Conservation (phyloP, 2,329 filamentous ascomycete species). For the Calonectria honghensis region DNA sequence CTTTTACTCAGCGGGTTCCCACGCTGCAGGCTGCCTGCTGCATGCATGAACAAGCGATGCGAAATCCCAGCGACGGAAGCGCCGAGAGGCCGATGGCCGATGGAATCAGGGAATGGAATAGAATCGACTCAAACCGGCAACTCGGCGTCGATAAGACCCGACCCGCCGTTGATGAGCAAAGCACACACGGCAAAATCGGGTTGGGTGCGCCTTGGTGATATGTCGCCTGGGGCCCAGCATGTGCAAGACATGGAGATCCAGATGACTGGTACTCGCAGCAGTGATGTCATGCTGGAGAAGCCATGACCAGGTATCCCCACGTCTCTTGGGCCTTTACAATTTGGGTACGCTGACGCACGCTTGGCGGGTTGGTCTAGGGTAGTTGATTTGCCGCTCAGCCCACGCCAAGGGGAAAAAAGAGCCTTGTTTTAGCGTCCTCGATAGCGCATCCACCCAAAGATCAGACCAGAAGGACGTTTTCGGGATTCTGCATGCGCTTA, state of each 20-base stretch:
- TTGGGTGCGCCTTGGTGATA: neutral
- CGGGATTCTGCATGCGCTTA: slow-evolving; percentile 13
- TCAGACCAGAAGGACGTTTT: slow-evolving; percentile 31
- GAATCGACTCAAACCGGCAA: neutral
- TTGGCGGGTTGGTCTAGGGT: slow-evolving; percentile 16
- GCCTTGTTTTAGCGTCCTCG: slow-evolving; percentile 1
- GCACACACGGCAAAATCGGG: slow-evolving; percentile 13
- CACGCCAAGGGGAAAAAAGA: slow-evolving; percentile 2
- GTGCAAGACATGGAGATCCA: slow-evolving; percentile 28
- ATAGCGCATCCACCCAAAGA: slow-evolving; percentile 31
- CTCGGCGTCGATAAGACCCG: neutral
- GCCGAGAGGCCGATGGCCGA: slow-evolving; percentile 8
- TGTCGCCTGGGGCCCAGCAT: neutral
- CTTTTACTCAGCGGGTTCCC: slow-evolving; percentile 38
- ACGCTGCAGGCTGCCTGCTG: neutral
- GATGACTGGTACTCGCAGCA: neutral
- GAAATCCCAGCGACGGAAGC: slow-evolving; percentile 6
- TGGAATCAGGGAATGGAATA: neutral
- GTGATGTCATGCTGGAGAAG: slow-evolving; percentile 24
- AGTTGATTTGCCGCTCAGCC: neutral
- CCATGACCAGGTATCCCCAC: slow-evolving; percentile 10
- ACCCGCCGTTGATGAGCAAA: slow-evolving; percentile 11
- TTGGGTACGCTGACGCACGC: neutral
- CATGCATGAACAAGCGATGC: slow-evolving; percentile 25
- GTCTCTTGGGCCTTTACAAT: slow-evolving; percentile 8